Evolutionary conservation across 2,329 filamentous ascomycete genomes (phyloP).

Genomic region (Xylaria polymorpha): DNA sequence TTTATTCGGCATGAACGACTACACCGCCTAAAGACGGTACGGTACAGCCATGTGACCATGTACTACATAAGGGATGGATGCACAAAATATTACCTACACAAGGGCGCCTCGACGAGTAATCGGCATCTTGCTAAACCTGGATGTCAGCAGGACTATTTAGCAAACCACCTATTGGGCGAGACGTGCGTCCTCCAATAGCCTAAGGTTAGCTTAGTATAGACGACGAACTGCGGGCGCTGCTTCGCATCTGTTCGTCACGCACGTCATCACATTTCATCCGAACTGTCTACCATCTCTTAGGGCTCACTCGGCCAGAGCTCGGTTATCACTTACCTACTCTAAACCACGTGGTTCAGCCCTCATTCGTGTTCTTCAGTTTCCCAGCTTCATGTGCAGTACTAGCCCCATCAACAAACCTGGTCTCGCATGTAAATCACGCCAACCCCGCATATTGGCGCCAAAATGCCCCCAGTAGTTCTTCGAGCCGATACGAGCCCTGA

Average conservation of each 20-base stretch:
- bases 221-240: not conserved
- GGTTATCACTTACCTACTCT: not conserved
- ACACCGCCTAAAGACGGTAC: not conserved
- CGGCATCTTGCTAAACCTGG: not conserved
- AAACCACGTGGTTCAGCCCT: not conserved
- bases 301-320: not conserved
- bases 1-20: not conserved
- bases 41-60: not conserved
- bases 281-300: not conserved
- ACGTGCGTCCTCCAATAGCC: not conserved
- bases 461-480: not conserved
- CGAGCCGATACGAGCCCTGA: not conserved
- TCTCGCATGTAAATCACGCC: not conserved
- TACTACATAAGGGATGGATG: not conserved
- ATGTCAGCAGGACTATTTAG: not conserved
- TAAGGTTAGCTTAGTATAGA: too few species aligned
- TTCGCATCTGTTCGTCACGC: not conserved
- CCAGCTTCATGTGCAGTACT: not conserved
- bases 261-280: constrained; percentile 1
- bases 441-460: not conserved
- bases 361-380: not conserved
- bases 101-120: not conserved
- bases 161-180: not conserved
- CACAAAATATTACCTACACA: not conserved
- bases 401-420: not conserved